These are phyloP conservation scores for Pseudocercospora eumusae DNA, from an alignment of 2,329 filamentous ascomycete genomes.

Conservation along the genomic window DNA sequence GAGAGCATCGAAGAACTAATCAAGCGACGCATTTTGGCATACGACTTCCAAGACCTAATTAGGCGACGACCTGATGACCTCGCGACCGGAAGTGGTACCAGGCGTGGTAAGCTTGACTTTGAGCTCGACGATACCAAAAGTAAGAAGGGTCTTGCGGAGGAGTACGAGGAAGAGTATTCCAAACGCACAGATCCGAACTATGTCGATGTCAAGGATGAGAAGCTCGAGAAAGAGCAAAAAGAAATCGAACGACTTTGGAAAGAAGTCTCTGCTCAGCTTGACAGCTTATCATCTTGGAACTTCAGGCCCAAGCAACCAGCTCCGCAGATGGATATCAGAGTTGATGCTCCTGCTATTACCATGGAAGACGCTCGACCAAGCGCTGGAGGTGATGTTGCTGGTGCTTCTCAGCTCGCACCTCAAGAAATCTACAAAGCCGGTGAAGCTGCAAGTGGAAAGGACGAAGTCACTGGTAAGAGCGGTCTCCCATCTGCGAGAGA, in stretches of 20 bases:
- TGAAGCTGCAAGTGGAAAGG: conserved; percentile 56
- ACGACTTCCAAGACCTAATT: conserved; percentile 89
- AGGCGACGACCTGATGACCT: conserved; percentile 76
- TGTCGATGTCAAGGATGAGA: conserved; percentile 79
- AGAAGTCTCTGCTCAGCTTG: conserved; percentile 75
- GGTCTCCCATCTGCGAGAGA: conserved; percentile 77
- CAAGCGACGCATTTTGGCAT: conserved; percentile 85
- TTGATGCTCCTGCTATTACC: conserved; percentile 84
- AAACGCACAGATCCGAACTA: conserved; percentile 76
- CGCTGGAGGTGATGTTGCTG: conserved; percentile 71
- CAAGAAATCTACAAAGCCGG: conserved; percentile 91
- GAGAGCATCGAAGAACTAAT: conserved; percentile 92
- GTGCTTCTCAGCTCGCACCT: conserved; percentile 76
- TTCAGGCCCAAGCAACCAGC: conserved; percentile 87
- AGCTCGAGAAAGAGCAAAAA: conserved; percentile 69
- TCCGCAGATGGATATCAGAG: conserved; percentile 79
- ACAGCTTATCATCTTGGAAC: conserved; percentile 89
- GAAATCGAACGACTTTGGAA: conserved; percentile 84
- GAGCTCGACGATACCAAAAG: conserved; percentile 85
- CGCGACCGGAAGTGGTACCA: conserved; percentile 60
- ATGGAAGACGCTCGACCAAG: conserved; percentile 96
- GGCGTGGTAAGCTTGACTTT: conserved; percentile 65
- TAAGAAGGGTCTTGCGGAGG: conserved; percentile 82
- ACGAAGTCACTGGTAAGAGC: conserved; percentile 72
- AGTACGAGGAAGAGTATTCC: conserved; percentile 92